phyloP scores from a whole-genome alignment of 306 rosid genomes.

The Malus sylvestris region DNA sequence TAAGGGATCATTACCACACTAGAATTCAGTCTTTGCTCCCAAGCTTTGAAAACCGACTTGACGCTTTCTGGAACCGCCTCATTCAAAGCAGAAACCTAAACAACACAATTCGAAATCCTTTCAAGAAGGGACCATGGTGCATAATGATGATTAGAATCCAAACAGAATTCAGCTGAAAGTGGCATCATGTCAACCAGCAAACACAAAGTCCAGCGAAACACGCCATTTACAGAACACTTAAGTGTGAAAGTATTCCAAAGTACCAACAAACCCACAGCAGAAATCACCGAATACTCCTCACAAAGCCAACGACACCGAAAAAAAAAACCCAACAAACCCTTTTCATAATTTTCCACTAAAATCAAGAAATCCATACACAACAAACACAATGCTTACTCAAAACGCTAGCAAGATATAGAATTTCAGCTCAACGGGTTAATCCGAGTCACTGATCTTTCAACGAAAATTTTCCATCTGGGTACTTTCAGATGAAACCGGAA shows the following conservation, averaged over 20 bases:
- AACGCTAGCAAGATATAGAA: not conserved
- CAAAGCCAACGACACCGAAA: no score
- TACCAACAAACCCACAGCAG: not conserved
- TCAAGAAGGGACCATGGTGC: not conserved
- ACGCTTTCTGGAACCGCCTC: conserved; percentile 82
- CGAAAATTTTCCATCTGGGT: not conserved
- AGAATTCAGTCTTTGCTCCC: conserved; percentile 78
- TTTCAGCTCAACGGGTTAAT: not conserved
- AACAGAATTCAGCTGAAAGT: not conserved
- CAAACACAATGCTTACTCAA: not conserved
- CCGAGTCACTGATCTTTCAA: not conserved
- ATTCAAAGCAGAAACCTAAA: conserved; percentile 80
- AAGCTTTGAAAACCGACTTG: conserved; percentile 85
- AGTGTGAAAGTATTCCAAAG: not conserved
- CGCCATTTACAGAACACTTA: not conserved
- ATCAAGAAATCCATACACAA: not conserved
- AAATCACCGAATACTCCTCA: not conserved
- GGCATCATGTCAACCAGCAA: not conserved
- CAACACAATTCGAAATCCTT: not conserved
- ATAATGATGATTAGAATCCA: not conserved
- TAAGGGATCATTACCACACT: conserved; percentile 51
- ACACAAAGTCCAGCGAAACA: not conserved
- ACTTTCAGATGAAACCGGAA: not conserved
- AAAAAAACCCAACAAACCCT: not conserved
- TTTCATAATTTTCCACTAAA: not conserved